Base-by-base conservation (phyloP, 2,329 filamentous ascomycete species). In the Botrytis squamosa region DNA sequence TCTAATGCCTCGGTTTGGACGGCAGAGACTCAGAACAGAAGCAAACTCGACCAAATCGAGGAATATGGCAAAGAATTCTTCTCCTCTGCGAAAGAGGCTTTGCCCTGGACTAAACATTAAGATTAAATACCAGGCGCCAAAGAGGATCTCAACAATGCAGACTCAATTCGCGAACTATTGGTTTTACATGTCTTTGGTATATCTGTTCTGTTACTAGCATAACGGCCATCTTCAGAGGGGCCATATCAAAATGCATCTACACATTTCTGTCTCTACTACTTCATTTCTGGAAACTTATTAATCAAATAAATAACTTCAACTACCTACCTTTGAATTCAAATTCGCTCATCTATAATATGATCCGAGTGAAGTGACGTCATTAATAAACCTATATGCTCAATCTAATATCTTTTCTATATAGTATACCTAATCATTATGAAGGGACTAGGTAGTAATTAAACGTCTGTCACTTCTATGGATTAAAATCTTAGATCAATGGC, bases 1-100 rank as follows among this genome's bases (percentile, higher is more conserved):
- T 68, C 49, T 5, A 57, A 38, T 42, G 25, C 49, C 57, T 68
- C 66, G 6, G 9, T 22, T 42, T 42, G 49, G 49, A 68, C 36
- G 1, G n/a, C 9, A 68, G 49, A 68, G 10, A 68, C 49, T 18
- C 25, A 22, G 25, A 68, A 16, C 9, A 68, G 36, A 22, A 68
- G 25, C 12, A 42, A 33, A 42, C 49, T 68, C 22, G 66, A 57
- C 18, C 33, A 42, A 9, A 57, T 68, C 18, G 66, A 68, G 36
- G 66, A 68, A 57, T 68, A 68, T 68, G 49, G 66, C 18, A 68
- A 68, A 42, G 66, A 68, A 10, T 57, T 68, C 12, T 5, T 68
- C 18, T 38, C 36, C 49, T 68, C 66, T 22, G 66, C 66, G 3
- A 68, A 68, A 18, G 49, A 42, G 25, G 66, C 66, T 5, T 57